Base-by-base conservation (phyloP, 805 yeast species). In the Wickerhamiella shivajii region DNA sequence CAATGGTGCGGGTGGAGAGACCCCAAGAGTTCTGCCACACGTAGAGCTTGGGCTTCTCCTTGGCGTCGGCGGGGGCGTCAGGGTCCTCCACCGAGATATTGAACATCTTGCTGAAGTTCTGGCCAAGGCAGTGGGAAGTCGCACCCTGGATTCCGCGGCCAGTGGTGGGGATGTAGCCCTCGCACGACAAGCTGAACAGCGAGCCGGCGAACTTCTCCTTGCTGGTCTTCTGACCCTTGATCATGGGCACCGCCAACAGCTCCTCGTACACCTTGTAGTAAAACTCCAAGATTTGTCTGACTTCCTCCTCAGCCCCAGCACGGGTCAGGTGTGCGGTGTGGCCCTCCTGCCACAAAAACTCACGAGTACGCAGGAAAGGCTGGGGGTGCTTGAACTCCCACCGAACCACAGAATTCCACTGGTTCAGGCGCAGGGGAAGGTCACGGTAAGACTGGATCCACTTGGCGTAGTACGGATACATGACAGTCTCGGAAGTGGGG, bases 301-400 rank as follows among this genome's bases (percentile, higher is more conserved):
- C 97, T 64, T 90, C 97, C 39, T 64, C 64, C 40, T 69, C 67
- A 20, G 98, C 95, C 40, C 71, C 90, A 41, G 74, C 80, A 44
- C 64, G 59, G 37, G 92, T 78, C 53, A 92, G 69, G 58, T 81
- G 94, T 36, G 94, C 98, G 32, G 98, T 90, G 66, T 90, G 99
- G 49, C 99, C 99, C 65, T 90, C 99, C 65, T 90, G 99, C 99
- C 99, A 90, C 59, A 90, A 67, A 64, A 90, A 90, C 63, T 90
- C 99, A 65, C 99, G 78, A 10, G 98, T 92, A 71, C 99, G 79
- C 55, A 90, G 64, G 61, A 90, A 90, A 32, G 99, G 99, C 64
- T 90, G 99, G 38, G 99, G 99, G 60, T 90, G 97, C 67, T 90
- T 90, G 66, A 90, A 90, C 64, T 90, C 99, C 99, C 98, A 90